Conservation (phyloP, 257 asterid species). For the Capsicum rhomboideum region DNA sequence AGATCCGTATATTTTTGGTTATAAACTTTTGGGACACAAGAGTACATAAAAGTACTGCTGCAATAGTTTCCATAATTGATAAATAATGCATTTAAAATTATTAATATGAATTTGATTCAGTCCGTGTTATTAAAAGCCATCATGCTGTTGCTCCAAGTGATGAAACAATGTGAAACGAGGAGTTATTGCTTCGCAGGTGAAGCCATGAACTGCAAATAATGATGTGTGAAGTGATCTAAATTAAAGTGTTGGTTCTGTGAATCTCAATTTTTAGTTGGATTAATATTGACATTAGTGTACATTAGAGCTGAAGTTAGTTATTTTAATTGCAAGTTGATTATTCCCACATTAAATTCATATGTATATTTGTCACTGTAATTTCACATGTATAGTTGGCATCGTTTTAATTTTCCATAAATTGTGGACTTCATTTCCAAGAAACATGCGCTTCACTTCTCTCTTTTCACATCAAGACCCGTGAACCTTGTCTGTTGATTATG, state of each 20-base stretch:
- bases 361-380: neutral
- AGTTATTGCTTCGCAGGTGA: neutral
- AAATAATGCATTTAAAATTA: neutral
- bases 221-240: neutral
- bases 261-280: neutral
- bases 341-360: neutral
- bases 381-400: neutral
- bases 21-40: neutral
- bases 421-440: neutral
- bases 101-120: neutral
- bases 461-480: neutral
- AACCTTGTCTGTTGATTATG: neutral
- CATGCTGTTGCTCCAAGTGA: neutral
- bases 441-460: neutral
- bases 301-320: neutral
- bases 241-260: neutral
- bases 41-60: neutral
- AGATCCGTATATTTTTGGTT: neutral
- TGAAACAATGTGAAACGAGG: neutral
- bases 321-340: neutral
- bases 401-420: neutral
- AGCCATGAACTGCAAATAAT: neutral
- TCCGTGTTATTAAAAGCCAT: neutral
- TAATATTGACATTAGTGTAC: neutral
- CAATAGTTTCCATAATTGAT: neutral